phyloP scores from a whole-genome alignment of 768 basidiomycete species.

The Rhizopogon sp. region DNA sequence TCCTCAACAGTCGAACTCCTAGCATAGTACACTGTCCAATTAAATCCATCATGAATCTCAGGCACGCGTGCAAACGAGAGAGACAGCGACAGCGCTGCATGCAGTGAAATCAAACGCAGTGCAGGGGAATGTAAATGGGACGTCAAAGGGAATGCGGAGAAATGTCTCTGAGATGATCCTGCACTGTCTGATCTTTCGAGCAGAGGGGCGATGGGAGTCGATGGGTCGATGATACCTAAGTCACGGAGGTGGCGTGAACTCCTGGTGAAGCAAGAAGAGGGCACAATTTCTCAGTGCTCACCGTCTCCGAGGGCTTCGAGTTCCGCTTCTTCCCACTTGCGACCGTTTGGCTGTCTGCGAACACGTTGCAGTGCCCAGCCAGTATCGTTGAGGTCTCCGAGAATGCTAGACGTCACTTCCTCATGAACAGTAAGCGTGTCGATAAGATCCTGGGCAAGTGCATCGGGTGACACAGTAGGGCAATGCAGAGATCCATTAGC shows the following conservation, averaged over 20 bases:
- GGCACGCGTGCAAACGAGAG: constrained; percentile 65
- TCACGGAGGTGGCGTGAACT: constrained; percentile 7
- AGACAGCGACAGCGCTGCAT: constrained; percentile 50
- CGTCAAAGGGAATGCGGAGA: constrained; percentile 67
- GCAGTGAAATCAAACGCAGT: constrained; percentile 67
- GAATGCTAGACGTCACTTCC: constrained; percentile 47
- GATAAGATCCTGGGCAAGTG: constrained; percentile 58
- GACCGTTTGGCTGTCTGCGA: constrained; percentile 51
- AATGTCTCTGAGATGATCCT: constrained; percentile 41
- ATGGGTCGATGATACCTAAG: constrained; percentile 46
- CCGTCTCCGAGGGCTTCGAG: constrained; percentile 62
- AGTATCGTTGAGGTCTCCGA: constrained; percentile 50
- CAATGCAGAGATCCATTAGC: constrained; percentile 59
- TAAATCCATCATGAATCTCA: constrained; percentile 70
- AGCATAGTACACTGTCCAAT: constrained; percentile 62
- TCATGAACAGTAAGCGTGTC: constrained; percentile 41
- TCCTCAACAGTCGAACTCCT: constrained; percentile 51
- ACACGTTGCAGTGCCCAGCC: constrained; percentile 71
- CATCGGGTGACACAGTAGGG: constrained; percentile 48
- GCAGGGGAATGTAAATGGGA: constrained; percentile 61
- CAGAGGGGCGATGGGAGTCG: constrained; percentile 46
- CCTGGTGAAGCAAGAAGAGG: not conserved
- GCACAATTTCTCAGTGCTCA: constrained; percentile 22
- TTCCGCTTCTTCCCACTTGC: constrained; percentile 69
- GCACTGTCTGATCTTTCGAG: constrained; percentile 35